Evolutionary conservation across 2,329 filamentous ascomycete genomes (phyloP).

Genomic region (Aspergillus hiratsukae): DNA sequence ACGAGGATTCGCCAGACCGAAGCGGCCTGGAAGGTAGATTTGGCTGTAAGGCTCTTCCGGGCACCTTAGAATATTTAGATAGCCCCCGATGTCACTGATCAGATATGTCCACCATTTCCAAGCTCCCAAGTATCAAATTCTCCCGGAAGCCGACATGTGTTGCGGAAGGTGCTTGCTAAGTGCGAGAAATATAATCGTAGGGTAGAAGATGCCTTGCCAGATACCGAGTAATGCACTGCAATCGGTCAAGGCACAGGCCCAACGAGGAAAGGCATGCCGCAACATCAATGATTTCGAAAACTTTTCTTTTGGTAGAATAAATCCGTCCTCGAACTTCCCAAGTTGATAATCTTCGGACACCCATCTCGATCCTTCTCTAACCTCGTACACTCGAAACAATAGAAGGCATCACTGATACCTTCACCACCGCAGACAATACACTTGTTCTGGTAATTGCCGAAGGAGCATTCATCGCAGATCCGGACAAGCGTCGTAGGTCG

Average conservation of each 20-base stretch:
- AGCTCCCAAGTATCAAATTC: neutral
- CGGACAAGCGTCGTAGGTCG: conserved; percentile 94
- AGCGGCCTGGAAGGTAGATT: conserved; percentile 53
- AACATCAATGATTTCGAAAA: conserved; percentile 41
- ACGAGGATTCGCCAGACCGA: conserved; percentile 59
- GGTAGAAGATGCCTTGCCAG: neutral
- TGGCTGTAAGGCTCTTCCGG: neutral
- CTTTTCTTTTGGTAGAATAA: conserved; percentile 72
- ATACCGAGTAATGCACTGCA: neutral
- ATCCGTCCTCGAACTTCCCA: conserved; percentile 93
- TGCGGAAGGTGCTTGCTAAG: neutral
- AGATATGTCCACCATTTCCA: neutral
- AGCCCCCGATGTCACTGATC: neutral
- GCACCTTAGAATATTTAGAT: neutral
- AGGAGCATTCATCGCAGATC: conserved; percentile 99
- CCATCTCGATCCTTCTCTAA: conserved; percentile 96
- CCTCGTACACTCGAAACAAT: conserved; percentile 97
- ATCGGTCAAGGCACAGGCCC: conserved; percentile 8
- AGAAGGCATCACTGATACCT: conserved; percentile 96
- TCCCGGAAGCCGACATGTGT: neutral
- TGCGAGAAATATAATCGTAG: neutral
- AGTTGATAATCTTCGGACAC: conserved; percentile 98
- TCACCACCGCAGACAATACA: conserved; percentile 98
- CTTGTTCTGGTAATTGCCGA: conserved; percentile 99
- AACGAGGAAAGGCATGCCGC: conserved; percentile 1